Evolutionary conservation across 192 early-diverging fungal species (phyloP).

Genomic region (Linderina pennispora): DNA sequence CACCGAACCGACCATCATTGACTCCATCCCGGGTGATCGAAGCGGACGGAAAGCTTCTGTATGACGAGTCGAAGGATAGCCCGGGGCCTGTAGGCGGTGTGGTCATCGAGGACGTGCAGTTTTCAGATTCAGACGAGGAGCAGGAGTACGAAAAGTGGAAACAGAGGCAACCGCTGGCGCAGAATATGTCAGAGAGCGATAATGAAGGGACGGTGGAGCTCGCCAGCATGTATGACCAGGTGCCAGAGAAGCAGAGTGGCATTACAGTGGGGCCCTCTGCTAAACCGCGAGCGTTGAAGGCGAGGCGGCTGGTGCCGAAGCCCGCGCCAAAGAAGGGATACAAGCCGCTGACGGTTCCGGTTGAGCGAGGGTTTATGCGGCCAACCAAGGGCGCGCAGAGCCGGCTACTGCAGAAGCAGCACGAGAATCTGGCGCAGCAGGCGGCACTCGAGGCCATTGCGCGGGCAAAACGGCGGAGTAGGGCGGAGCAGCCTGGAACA

Average conservation of each 20-base stretch:
- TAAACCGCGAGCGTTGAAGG: not conserved
- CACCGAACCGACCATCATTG: constrained; percentile 27
- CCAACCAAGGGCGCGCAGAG: constrained; percentile 31
- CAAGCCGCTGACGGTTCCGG: constrained; percentile 21
- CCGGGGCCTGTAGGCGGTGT: not conserved
- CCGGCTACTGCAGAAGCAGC: constrained; percentile 30
- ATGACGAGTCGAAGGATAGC: constrained; percentile 5
- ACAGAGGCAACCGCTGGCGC: constrained; percentile 10
- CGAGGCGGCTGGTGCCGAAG: constrained; percentile 2
- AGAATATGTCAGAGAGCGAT: not conserved
- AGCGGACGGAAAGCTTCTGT: constrained; percentile 16
- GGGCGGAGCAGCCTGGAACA: not conserved
- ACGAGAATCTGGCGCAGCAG: constrained; percentile 33
- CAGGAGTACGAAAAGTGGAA: constrained; percentile 40
- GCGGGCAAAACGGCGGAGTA: constrained; percentile 16
- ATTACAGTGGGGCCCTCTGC: not conserved
- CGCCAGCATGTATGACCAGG: not conserved
- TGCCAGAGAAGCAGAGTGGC: not conserved
- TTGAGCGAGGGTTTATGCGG: constrained; percentile 39
- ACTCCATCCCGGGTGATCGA: constrained; percentile 31
- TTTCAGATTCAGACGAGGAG: constrained; percentile 40
- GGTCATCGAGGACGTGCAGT: constrained; percentile 9
- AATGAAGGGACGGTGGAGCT: not conserved
- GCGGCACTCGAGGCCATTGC: constrained; percentile 20
- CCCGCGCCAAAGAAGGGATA: constrained; percentile 1